Evolutionary conservation across 2,329 filamentous ascomycete species (phyloP).

Genomic region (Microascus cirrosus): DNA sequence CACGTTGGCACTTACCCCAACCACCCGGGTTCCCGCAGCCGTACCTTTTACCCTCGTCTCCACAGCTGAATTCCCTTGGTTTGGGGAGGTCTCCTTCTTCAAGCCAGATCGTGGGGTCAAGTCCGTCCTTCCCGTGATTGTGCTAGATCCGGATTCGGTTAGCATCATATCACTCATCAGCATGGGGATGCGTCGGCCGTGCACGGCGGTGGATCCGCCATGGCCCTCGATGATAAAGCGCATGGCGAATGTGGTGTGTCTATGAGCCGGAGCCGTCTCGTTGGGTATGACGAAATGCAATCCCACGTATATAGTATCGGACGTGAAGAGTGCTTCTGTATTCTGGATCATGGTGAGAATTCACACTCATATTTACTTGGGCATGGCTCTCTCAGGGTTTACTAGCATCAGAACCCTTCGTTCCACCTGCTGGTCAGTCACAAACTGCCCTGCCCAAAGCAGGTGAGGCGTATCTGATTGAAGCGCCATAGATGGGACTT

Average conservation of each 20-base stretch:
- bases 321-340: slow-evolving; percentile 36
- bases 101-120: slow-evolving; percentile 43
- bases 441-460: slow-evolving; percentile 17
- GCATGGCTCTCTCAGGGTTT: slow-evolving; percentile 18
- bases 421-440: slow-evolving; percentile 22
- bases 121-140: slow-evolving; percentile 42
- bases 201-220: slow-evolving; percentile 41
- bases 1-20: too few species aligned
- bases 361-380: not conserved
- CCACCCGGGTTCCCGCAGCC: too few species aligned
- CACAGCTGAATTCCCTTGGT: too few species aligned
- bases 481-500: too few species aligned
- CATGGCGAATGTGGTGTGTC: slow-evolving; percentile 41
- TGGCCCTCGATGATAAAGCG: slow-evolving; percentile 44
- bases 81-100: slow-evolving; percentile 40
- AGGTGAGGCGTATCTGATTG: too few species aligned
- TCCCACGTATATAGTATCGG: slow-evolving; percentile 42
- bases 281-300: slow-evolving; percentile 42
- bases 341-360: not conserved
- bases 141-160: slow-evolving; percentile 44
- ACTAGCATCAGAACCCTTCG: slow-evolving; percentile 24
- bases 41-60: too few species aligned
- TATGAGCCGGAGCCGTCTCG: slow-evolving; percentile 38
- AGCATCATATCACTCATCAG: slow-evolving; percentile 39
- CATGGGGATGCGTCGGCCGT: slow-evolving; percentile 36